Evolutionary conservation across 106 monocot species (phyloP).

Genomic region (Hemerocallis citrina): DNA sequence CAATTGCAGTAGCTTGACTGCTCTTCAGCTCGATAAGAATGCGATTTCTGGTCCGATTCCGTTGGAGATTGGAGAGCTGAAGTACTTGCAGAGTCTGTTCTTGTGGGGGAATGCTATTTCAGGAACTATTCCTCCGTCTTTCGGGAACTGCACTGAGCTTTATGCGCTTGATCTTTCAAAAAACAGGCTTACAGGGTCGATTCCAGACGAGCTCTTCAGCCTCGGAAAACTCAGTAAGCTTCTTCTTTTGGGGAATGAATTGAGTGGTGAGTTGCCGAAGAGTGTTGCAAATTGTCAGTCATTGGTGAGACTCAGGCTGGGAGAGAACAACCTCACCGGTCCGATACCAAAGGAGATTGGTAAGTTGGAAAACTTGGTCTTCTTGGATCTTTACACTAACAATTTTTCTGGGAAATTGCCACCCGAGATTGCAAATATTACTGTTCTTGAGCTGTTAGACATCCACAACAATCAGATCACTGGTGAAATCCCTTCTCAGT

Average conservation of each 20-base stretch:
- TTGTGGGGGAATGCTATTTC: conserved; percentile 80
- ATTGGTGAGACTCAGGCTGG: conserved; percentile 66
- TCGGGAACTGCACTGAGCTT: conserved; percentile 67
- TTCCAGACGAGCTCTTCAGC: conserved; percentile 69
- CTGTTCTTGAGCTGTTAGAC: conserved; percentile 71
- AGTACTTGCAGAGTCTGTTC: conserved; percentile 55
- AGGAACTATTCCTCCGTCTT: conserved; percentile 45
- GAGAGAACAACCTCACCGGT: conserved; percentile 70
- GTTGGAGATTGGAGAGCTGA: conserved; percentile 36
- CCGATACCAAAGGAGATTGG: conserved; percentile 53
- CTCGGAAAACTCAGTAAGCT: conserved; percentile 82
- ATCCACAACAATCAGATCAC: conserved; percentile 54
- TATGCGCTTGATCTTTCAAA: conserved; percentile 76
- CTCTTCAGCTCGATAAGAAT: conserved; percentile 80
- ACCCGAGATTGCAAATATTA: conserved; percentile 43
- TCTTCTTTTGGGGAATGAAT: conserved; percentile 59
- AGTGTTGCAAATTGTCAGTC: conserved; percentile 57
- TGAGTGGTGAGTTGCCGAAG: conserved; percentile 41
- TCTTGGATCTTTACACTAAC: conserved; percentile 62
- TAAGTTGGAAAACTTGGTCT: conserved; percentile 60
- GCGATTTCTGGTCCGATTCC: conserved; percentile 58
- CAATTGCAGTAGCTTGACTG: conserved; percentile 74
- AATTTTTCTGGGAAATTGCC: conserved; percentile 47
- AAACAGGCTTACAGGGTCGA: conserved; percentile 55
- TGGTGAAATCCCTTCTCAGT: conserved; percentile 56